Percentiles rank a stretch among this genome's conserved stretches.
Conservation (phyloP, 2,329 filamentous ascomycete species). For the Aspergillus hiratsukae region DNA sequence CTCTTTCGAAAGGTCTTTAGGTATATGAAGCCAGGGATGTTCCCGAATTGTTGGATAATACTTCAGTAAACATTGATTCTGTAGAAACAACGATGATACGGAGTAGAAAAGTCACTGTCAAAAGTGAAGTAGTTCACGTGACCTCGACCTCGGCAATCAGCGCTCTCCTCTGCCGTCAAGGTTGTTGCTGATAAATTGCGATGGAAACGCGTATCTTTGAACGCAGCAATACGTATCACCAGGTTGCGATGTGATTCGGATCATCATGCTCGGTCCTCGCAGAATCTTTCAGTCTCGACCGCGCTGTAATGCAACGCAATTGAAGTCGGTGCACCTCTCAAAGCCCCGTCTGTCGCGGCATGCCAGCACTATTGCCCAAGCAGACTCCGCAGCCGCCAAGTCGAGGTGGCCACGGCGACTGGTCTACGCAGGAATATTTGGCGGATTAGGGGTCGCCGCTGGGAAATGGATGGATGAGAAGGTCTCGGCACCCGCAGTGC, state of each 20-base stretch:
- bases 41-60: neutral
- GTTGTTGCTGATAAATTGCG: neutral
- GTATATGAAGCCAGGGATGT: neutral
- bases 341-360: constrained; percentile 12
- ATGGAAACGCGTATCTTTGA: neutral
- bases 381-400: constrained; percentile 12
- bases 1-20: neutral
- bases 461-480: constrained; percentile 23
- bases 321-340: constrained; percentile 3
- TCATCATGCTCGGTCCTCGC: constrained; percentile 24
- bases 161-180: neutral
- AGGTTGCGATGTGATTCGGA: constrained; percentile 16
- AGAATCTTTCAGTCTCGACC: constrained; percentile 20
- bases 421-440: constrained; percentile 33
- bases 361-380: constrained; percentile 16
- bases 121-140: neutral
- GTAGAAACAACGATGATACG: neutral
- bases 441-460: constrained; percentile 24
- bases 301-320: constrained; percentile 6
- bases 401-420: constrained; percentile 34
- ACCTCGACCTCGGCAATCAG: neutral
- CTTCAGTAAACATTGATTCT: neutral
- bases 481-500: constrained; percentile 22
- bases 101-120: neutral
- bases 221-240: neutral